Percentiles rank a stretch among this genome's conserved stretches.
These are phyloP conservation scores for Neckera pumila DNA, from an alignment of 225 moss, liverwort and hornwort species.

Conservation along the genomic window DNA sequence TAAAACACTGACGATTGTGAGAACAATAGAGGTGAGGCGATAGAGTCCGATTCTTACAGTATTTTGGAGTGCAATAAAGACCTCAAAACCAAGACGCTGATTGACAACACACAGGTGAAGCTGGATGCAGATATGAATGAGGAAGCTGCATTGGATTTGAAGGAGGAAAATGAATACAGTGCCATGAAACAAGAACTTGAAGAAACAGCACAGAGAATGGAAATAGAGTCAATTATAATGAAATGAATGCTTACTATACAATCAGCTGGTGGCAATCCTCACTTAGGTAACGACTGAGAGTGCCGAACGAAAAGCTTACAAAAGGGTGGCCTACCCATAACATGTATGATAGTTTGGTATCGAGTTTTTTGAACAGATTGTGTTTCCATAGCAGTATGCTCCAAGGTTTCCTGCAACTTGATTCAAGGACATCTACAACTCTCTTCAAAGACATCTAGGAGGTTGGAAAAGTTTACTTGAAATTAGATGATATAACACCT, in stretches of 20 bases:
- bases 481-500: too few relatives aligned
- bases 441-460: too few relatives aligned
- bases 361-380: background rate
- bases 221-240: background rate
- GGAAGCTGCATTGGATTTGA: background rate
- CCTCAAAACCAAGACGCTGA: background rate
- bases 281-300: too few relatives aligned
- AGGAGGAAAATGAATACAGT: constrained; percentile 15
- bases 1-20: background rate
- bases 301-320: too few relatives aligned
- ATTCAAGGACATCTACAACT: too few relatives aligned
- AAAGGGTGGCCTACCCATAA: too few relatives aligned
- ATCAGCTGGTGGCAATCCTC: too few relatives aligned
- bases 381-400: background rate
- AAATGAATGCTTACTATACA: too few relatives aligned
- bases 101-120: background rate
- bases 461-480: too few relatives aligned
- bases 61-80: constrained; percentile 30
- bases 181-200: constrained; percentile 17
- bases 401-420: too few relatives aligned
- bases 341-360: too few relatives aligned
- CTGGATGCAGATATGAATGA: background rate
- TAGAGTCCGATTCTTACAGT: background rate
- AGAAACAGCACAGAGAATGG: background rate
- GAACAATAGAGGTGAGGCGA: background rate